Evolutionary conservation across 305 asterid genomes (phyloP), one percentile per base, ranked within the genome.

Genomic region (Fraxinus dipetala): DNA sequence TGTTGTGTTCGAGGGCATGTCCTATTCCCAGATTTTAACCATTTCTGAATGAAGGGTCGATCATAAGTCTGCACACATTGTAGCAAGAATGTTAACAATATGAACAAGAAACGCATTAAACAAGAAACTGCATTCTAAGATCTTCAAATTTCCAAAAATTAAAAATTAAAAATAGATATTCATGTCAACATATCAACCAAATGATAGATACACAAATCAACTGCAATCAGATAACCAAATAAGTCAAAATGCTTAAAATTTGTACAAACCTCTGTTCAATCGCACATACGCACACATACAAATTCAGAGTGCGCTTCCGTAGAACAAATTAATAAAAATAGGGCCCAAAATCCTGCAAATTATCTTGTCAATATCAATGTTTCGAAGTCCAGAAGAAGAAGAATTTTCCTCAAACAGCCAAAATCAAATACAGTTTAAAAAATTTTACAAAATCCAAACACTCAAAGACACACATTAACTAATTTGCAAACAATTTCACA

Each of bases 1-100:
- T 89, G 91, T 32, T 89, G 84, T 0, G 92, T 89, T 34, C 51
- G 84, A 28, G 92, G 92, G 80, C 92, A 88, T 1, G 86, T 85
- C 83, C 88, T 88, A 61, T 86, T 86, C 75, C 90, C 92, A 63
- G 85, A 80, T 78, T 86, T 88, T 54, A 89, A 80, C 91, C 91
- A 85, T 76, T 86, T 85, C 81, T 88, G 87, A 76, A 89, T 86
- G 84, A 89, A 86, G 3, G 88, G 82, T 28, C 85, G 84, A 79
- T 89, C 91, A 79, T 85, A 89, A 31, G 92, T 89, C 92, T 89
- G 90, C 88, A 85, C 59, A 69, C 69, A 32, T 78, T 26, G 11
- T 34, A 76, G 67, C 45, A 35, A 67, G 11, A 45, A 3, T 73
- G 67, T 72, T 61, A 78, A 77, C 10, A 40, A 31, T 34, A 30